Percentiles rank a stretch among this genome's conserved stretches.
These are phyloP conservation scores for Alternaria burnsii DNA, from an alignment of 2,329 filamentous ascomycete species.

Conservation along the genomic window DNA sequence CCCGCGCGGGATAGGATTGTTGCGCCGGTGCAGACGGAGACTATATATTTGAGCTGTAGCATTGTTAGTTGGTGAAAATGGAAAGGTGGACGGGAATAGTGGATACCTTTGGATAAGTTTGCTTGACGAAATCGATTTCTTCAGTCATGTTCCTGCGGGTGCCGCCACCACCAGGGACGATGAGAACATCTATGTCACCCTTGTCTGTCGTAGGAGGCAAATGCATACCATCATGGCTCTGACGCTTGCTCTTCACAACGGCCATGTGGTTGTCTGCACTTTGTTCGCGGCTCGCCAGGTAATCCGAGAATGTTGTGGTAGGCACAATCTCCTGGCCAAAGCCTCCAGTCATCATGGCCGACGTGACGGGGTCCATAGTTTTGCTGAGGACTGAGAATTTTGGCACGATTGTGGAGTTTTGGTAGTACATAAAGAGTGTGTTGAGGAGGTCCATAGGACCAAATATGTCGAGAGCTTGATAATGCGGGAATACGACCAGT, in stretches of 20 bases:
- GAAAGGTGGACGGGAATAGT: not conserved
- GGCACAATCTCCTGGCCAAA: slow-evolving; percentile 55
- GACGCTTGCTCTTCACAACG: not conserved
- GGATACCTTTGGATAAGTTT: slow-evolving; percentile 57
- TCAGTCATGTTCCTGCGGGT: slow-evolving; percentile 44
- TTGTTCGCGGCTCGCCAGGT: slow-evolving; percentile 45
- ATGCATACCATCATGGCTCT: not conserved
- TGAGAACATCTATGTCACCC: slow-evolving; percentile 64
- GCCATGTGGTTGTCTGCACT: not conserved
- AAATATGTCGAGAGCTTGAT: slow-evolving; percentile 47
- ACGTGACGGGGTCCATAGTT: slow-evolving; percentile 41
- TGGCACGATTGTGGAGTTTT: slow-evolving; percentile 31
- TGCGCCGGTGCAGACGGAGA: slow-evolving; percentile 73
- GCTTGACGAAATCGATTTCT: slow-evolving; percentile 59
- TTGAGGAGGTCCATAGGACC: slow-evolving; percentile 59
- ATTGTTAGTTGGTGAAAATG: not conserved
- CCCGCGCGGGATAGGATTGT: slow-evolving; percentile 66
- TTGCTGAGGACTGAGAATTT: slow-evolving; percentile 37
- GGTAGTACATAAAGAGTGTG: slow-evolving; percentile 36
- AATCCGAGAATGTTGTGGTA: slow-evolving; percentile 62
- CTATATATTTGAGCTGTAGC: slow-evolving; percentile 56
- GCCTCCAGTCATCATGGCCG: slow-evolving; percentile 26
- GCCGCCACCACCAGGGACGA: slow-evolving; percentile 71
- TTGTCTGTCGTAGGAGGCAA: not conserved
- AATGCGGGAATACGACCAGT: slow-evolving; percentile 33